Conservation (phyloP, 495 filamentous ascomycete species). For the Penicillium angulare region DNA sequence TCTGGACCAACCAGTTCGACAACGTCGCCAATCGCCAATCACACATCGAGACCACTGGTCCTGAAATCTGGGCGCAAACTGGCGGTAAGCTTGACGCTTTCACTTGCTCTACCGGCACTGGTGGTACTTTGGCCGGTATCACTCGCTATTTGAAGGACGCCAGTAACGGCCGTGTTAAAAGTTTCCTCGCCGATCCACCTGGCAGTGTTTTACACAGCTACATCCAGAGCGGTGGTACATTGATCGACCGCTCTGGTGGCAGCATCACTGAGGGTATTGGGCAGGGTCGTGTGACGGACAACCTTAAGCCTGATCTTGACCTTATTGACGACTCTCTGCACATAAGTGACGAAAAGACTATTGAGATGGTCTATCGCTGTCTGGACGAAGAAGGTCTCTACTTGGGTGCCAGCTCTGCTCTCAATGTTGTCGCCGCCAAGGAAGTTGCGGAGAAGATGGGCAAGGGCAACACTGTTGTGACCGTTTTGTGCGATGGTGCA, state of each 20-base stretch:
- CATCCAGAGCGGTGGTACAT: conserved; percentile 78
- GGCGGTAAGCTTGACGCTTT: conserved; percentile 86
- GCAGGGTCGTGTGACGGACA: conserved; percentile 94
- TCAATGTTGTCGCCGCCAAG: conserved; percentile 95
- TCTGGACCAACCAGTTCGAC: conserved; percentile 99
- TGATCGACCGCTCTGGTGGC: conserved; percentile 76
- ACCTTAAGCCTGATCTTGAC: conserved; percentile 79
- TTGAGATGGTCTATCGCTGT: conserved; percentile 97
- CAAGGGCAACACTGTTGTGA: conserved; percentile 87
- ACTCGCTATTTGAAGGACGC: conserved; percentile 87
- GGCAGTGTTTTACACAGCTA: conserved; percentile 91
- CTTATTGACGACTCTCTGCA: conserved; percentile 83
- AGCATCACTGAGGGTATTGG: conserved; percentile 98
- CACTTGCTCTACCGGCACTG: conserved; percentile 92
- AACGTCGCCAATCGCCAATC: conserved; percentile 91
- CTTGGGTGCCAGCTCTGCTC: conserved; percentile 85
- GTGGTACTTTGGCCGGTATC: conserved; percentile 83
- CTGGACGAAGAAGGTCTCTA: conserved; percentile 96
- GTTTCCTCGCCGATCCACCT: conserved; percentile 89
- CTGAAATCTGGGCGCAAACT: conserved; percentile 97
- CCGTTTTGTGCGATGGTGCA: conserved; percentile 89
- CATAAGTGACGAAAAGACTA: conserved; percentile 88
- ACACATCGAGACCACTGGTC: conserved; percentile 94
- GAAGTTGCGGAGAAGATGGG: conserved; percentile 91
- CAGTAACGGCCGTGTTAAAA: conserved; percentile 78